Evolutionary conservation across 1,139 yeast genomes (phyloP).

Genomic region (Taiozyma sp.): DNA sequence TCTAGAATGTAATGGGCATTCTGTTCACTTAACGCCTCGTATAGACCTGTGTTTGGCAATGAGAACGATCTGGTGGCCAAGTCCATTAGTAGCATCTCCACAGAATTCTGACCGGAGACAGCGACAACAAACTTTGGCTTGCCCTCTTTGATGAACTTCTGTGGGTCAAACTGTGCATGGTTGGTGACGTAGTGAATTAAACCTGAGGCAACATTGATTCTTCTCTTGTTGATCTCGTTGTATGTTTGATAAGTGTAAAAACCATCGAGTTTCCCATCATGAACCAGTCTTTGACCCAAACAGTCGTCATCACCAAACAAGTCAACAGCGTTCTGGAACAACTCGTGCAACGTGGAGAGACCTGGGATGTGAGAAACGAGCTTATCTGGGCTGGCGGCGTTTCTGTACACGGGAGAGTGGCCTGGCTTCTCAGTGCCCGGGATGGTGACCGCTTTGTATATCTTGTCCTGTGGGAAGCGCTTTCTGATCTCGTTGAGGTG

Average conservation of each 20-base stretch:
- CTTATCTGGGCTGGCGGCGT: slow-evolving; percentile 33
- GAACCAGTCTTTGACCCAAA: slow-evolving; percentile 35
- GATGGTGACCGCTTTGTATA: slow-evolving; percentile 35
- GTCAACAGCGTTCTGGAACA: slow-evolving; percentile 32
- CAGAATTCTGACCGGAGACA: slow-evolving; percentile 17
- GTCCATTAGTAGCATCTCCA: slow-evolving; percentile 28
- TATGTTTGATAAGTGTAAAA: slow-evolving; percentile 36
- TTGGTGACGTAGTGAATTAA: slow-evolving; percentile 35
- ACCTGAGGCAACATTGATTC: slow-evolving; percentile 41
- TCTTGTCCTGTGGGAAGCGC: slow-evolving; percentile 41
- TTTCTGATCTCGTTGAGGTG: slow-evolving; percentile 12
- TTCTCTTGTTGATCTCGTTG: slow-evolving; percentile 28
- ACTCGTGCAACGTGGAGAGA: slow-evolving; percentile 33
- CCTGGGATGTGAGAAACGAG: slow-evolving; percentile 32
- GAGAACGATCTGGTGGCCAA: slow-evolving; percentile 33
- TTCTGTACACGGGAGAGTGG: slow-evolving; percentile 32
- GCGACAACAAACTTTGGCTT: slow-evolving; percentile 18
- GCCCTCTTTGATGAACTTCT: neutral
- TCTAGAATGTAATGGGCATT: slow-evolving; percentile 32
- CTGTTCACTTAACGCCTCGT: slow-evolving; percentile 35
- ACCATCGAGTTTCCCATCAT: slow-evolving; percentile 35
- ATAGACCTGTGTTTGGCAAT: slow-evolving; percentile 36
- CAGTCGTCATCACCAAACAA: slow-evolving; percentile 27
- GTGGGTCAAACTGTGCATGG: slow-evolving; percentile 2
- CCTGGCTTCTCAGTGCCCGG: slow-evolving; percentile 33